A percentile compares a stretch with the other conserved stretches of the same genome.
phyloP scores from a whole-genome alignment of 805 yeast genomes.

The Suhomyces canberraensis region DNA sequence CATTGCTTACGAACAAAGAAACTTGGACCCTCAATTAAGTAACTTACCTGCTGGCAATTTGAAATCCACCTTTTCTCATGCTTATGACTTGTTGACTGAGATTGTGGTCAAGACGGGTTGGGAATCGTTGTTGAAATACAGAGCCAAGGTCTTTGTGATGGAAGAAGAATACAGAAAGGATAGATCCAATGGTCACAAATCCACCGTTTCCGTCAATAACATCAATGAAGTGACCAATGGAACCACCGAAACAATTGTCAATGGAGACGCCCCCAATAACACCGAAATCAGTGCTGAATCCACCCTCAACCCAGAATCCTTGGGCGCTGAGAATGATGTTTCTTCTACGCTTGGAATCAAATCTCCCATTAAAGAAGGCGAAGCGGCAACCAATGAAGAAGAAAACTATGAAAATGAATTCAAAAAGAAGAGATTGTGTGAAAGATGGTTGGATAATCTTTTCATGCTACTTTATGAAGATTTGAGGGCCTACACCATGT shows the following conservation, averaged over 20 bases:
- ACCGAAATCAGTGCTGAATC: conserved; percentile 7
- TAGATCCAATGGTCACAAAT: conserved; percentile 8
- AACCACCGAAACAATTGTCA: background rate
- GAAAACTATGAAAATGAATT: conserved; percentile 40
- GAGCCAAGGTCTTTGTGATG: conserved; percentile 48
- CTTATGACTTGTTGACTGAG: conserved; percentile 44
- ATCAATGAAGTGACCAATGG: conserved; percentile 1
- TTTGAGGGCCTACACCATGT: conserved; percentile 77
- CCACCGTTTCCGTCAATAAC: background rate
- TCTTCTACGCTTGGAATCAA: conserved; percentile 37
- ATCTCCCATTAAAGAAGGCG: conserved; percentile 28
- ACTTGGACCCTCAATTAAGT: conserved; percentile 58
- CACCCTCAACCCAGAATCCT: conserved; percentile 1
- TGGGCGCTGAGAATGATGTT: conserved; percentile 20
- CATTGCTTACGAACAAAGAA: conserved; percentile 61
- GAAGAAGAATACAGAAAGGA: conserved; percentile 47
- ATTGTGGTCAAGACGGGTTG: conserved; percentile 45
- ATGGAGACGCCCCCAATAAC: background rate
- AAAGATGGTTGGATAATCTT: conserved; percentile 69
- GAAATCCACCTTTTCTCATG: conserved; percentile 46
- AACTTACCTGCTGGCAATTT: conserved; percentile 69
- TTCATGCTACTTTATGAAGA: conserved; percentile 72
- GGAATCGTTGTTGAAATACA: conserved; percentile 42
- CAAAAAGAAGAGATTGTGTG: conserved; percentile 64
- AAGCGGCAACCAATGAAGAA: conserved; percentile 9